Percentiles rank a stretch among this genome's conserved stretches.
Conservation (phyloP, 176 grass and related monocot genomes). For the Rhynchospora breviuscula region DNA sequence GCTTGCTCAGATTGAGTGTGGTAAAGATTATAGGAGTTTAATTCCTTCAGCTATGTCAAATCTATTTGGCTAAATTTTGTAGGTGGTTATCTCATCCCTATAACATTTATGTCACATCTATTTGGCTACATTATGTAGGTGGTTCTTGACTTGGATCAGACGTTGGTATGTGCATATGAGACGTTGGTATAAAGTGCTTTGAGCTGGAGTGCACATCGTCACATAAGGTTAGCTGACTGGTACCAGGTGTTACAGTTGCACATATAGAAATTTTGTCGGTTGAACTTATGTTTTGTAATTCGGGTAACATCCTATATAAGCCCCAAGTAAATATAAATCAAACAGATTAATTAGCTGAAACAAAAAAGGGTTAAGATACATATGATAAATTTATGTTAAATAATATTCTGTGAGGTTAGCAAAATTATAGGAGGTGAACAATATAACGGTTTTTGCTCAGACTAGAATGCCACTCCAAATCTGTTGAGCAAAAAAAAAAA, state of each 20-base stretch:
- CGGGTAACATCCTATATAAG: background rate
- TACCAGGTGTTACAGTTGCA: background rate
- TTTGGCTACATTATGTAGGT: conserved; percentile 45
- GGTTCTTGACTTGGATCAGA: conserved; percentile 98
- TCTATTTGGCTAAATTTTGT: conserved; percentile 25
- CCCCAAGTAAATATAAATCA: background rate
- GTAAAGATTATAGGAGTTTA: no score
- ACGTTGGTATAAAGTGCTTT: conserved; percentile 91
- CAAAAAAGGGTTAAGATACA: background rate
- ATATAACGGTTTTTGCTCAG: no score
- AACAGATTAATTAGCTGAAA: background rate
- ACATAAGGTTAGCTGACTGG: conserved; percentile 52
- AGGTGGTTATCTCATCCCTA: conserved; percentile 46
- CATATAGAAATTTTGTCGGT: background rate
- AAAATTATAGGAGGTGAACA: conserved; percentile 62
- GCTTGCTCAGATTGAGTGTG: no score
- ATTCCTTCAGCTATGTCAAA: conserved; percentile 10
- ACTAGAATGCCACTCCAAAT: no score
- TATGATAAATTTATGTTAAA: conserved; percentile 18
- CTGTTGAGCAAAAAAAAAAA: no score
- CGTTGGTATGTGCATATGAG: conserved; percentile 98
- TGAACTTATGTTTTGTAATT: background rate
- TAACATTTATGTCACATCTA: conserved; percentile 25
- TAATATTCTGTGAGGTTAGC: conserved; percentile 4
- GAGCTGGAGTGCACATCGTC: conserved; percentile 83